Evolutionary conservation across 495 filamentous ascomycete species (phyloP).

Genomic region (Parathielavia hyrcaniae): DNA sequence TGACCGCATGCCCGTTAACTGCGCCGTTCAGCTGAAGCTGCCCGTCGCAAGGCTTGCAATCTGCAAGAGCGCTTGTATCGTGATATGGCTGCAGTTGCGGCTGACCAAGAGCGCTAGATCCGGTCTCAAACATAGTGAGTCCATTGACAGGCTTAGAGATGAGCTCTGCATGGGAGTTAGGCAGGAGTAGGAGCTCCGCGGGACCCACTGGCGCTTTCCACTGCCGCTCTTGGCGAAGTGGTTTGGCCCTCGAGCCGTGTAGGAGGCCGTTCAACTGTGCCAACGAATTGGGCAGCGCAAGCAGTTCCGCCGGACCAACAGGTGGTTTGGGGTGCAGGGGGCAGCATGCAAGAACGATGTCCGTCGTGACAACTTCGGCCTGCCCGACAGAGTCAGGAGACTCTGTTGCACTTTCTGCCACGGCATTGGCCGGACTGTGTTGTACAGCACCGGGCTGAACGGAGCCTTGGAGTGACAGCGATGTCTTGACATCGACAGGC

Average conservation of each 20-base stretch:
- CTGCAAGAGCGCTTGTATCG: neutral
- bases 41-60: neutral
- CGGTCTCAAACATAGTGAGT: conserved; percentile 1
- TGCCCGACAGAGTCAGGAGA: neutral
- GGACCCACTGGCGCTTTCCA: conserved; percentile 28
- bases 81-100: neutral
- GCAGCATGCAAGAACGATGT: neutral
- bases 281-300: conserved; percentile 26
- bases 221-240: neutral
- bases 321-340: conserved; percentile 15
- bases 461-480: neutral
- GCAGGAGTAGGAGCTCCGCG: conserved; percentile 27
- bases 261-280: neutral
- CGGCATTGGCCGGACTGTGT: neutral
- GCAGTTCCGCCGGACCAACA: conserved; percentile 28
- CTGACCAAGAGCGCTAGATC: neutral
- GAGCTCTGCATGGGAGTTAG: conserved; percentile 28
- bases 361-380: neutral
- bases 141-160: conserved; percentile 3
- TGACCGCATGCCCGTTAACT: neutral
- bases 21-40: neutral
- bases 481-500: neutral
- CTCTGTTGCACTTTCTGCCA: neutral
- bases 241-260: neutral
- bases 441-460: neutral